Evolutionary conservation across 805 yeast species (phyloP).

Genomic region (Yarrowia deformans): DNA sequence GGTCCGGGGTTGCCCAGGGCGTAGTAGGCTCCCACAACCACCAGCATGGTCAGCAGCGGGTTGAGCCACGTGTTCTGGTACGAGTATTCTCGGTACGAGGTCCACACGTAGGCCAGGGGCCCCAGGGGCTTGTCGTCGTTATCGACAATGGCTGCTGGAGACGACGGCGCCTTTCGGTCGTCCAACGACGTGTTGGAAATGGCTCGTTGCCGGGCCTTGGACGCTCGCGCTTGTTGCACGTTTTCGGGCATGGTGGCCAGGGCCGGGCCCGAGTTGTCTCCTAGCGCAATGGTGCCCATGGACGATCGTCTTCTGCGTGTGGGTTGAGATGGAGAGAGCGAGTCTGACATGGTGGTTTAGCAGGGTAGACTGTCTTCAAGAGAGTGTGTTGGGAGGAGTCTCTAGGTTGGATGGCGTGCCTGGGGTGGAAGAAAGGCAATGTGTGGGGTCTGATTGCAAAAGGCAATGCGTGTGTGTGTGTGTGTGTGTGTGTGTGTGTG

Average conservation of each 20-base stretch:
- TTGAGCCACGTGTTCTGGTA: conserved; percentile 72
- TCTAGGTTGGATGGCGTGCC: neutral
- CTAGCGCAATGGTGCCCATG: conserved; percentile 75
- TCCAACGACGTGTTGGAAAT: conserved; percentile 41
- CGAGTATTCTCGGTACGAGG: conserved; percentile 65
- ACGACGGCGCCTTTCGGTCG: conserved; percentile 7
- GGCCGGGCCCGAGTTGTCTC: conserved; percentile 73
- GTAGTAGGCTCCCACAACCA: conserved; percentile 55
- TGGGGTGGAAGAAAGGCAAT: too few relatives aligned
- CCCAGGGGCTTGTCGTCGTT: conserved; percentile 31
- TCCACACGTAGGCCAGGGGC: conserved; percentile 54
- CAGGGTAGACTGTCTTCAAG: too few relatives aligned
- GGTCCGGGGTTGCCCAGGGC: conserved; percentile 64
- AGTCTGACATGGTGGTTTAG: neutral
- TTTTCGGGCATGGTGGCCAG: conserved; percentile 70
- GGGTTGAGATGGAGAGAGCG: neutral
- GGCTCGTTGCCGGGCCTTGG: conserved; percentile 52
- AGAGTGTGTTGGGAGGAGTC: neutral
- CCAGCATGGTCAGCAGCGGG: conserved; percentile 61
- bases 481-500: too few relatives aligned
- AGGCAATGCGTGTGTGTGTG: too few relatives aligned
- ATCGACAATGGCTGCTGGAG: neutral
- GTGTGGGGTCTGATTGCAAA: too few relatives aligned
- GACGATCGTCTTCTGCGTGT: conserved; percentile 62
- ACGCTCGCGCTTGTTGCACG: conserved; percentile 53